Base-by-base conservation (phyloP, 108 stramenopile genomes). In the Craspedostauros australis region DNA sequence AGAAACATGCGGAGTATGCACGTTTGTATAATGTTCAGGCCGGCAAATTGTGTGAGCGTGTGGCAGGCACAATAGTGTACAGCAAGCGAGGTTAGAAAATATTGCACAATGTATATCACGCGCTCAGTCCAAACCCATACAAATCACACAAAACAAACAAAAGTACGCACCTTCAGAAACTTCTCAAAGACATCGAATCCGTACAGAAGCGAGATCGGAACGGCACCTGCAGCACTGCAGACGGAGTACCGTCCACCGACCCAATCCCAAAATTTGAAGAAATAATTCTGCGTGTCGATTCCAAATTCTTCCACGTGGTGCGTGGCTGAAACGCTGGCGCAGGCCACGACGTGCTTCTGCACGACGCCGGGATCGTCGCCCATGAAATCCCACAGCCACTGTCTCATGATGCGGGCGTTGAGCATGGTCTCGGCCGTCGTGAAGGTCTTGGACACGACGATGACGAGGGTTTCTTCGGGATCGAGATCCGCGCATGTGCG, bases 401-500 rank as follows among this genome's bases (percentile, higher is more conserved):
- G 81, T 25, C 94, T 76, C 81, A 98, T 84, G 8, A 96, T 96
- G 15, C 93, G 67, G 0, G 99, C 99, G 62, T 99, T 99, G 56
- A 98, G 76, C 97, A 99, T 98, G 33, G 99, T 99, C 75, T 99
- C 99, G 1, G 97, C 95, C 5, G 99, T 99, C 37, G 96, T 98
- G 65, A 98, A 99, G n/a, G 96, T 97, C 69, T 99, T 99, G 57
- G 88, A 91, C 4, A 99, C 99, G 36, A 99, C 81, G 23, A 99
- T 77, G 49, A 96, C 85, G 12, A 97, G 47, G 1, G 92, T 95
- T 64, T 93, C 90, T 63, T 93, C 90, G 0, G 93, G 85, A 61
- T 93, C 88, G 19, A 95, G 49, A 62, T 96, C 96, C 8, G 86
- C 79, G 43, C 91, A 87, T 2, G 97, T 95, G 1, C 96, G 76